Evolutionary conservation across 2,329 filamentous ascomycete genomes (phyloP), one percentile per base, ranked within the genome.

Genomic region (Epichloe amarillans): DNA sequence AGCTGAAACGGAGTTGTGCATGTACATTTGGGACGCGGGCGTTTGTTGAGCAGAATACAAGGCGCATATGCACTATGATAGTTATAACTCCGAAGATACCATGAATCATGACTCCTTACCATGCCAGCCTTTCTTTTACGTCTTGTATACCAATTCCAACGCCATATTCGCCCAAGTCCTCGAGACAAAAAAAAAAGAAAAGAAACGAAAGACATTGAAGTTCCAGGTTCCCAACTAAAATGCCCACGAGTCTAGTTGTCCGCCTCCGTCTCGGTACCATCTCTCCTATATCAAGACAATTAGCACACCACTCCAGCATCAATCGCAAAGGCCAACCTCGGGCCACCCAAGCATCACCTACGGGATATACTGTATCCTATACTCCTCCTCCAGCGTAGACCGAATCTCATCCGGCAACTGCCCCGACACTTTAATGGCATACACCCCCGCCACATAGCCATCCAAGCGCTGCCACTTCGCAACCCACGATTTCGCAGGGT

Each of bases 381-480:
- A 76, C 61, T 84, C 80, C 51, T 83, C 79, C 62, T 83, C 77
- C 52, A 85, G 69, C 43, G 73, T 70, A 21, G 73, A 70, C 44
- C 79, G 69, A 40, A 85, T 73, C 54, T 86, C 82, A 56, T 84
- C 81, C 5, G 82, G 81, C 53, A 85, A 68, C 63, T 87, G 81
- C 17, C 93, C 93, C 35, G 86, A 88, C 23, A 98, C 93, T 72
- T 97, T 96, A 51, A 89, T 86, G 17, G 93, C 93, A 70, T 98
- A 98, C 52, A 94, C 83, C 50, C 93, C 93, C 15, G 82, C 79
- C 49, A 93, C 84, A 66, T 95, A 97, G 50, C 80, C 81, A 65
- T 96, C 88, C 53, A 98, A 71, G 8, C 93, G 80, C 74, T 97
- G 89, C 85, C 90, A 97, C 64, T 88, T 87, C n/a, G 91, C 90